Conservation (phyloP, 208 protist species). For the Paratrypanosoma confusum region DNA sequence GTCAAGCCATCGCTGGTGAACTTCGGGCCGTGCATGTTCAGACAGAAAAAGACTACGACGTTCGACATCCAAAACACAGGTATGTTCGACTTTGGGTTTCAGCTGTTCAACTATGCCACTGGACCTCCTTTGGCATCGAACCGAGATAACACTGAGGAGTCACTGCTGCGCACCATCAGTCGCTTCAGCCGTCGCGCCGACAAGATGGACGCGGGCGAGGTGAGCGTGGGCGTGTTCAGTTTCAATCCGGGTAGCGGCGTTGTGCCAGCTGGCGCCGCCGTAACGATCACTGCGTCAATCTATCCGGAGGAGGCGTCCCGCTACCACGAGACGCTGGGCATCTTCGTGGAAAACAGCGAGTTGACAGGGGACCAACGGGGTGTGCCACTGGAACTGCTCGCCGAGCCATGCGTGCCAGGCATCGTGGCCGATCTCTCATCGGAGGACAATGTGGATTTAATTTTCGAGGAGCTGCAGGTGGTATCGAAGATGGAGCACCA, state of each 20-base stretch:
- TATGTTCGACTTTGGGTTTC: conserved; percentile 67
- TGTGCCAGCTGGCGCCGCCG: conserved; percentile 49
- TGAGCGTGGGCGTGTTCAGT: conserved; percentile 67
- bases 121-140: too few relatives aligned
- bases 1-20: conserved; percentile 87
- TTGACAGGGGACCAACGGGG: conserved; percentile 54
- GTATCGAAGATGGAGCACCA: conserved; percentile 72
- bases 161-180: too few relatives aligned
- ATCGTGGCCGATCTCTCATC: conserved; percentile 84
- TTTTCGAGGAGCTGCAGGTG: conserved; percentile 97
- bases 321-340: conserved; percentile 74
- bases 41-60: conserved; percentile 60
- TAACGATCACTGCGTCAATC: conserved; percentile 60
- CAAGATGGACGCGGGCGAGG: conserved; percentile 26
- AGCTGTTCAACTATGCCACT: conserved; percentile 79
- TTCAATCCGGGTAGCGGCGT: conserved; percentile 48
- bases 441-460: conserved; percentile 68
- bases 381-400: conserved; percentile 84
- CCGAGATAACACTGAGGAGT: too few relatives aligned
- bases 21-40: conserved; percentile 90
- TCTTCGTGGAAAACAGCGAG: conserved; percentile 86
- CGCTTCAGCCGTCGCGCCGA: too few relatives aligned
- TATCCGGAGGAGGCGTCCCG: conserved; percentile 40
- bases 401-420: conserved; percentile 88
- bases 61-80: conserved; percentile 89